Evolutionary conservation across 306 rosid species (phyloP).

Genomic region (Abrus pulchellus): DNA sequence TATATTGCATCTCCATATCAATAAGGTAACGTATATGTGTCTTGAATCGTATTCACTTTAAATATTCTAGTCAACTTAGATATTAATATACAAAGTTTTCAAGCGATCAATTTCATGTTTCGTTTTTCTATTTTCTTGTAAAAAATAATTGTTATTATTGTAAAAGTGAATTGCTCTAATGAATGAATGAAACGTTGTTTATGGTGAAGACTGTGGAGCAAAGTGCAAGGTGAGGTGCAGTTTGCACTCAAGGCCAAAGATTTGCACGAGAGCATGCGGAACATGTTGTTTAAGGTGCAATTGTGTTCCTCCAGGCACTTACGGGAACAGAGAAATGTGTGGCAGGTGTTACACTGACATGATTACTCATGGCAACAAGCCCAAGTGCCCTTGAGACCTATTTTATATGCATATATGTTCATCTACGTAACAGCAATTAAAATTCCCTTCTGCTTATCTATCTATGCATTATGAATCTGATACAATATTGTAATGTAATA

Average conservation of each 20-base stretch:
- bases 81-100: no score
- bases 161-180: neutral
- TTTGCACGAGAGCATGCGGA: conserved; percentile 52
- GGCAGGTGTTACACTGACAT: conserved; percentile 59
- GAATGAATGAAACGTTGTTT: neutral
- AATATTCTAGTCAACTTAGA: no score
- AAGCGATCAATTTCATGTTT: no score
- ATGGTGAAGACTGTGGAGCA: conserved; percentile 50
- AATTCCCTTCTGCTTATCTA: neutral
- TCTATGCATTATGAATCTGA: neutral
- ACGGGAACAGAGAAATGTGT: conserved; percentile 57
- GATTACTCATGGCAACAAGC: conserved; percentile 58
- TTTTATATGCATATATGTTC: neutral
- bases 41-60: no score
- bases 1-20: no score
- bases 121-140: no score
- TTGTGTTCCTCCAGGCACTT: conserved; percentile 65
- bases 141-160: neutral
- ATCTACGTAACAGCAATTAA: neutral
- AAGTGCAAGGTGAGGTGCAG: conserved; percentile 51
- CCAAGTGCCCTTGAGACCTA: conserved; percentile 54
- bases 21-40: no score
- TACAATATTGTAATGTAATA: neutral
- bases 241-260: conserved; percentile 54
- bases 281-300: conserved; percentile 63